These are phyloP conservation scores for Rubus parviflorus DNA, from an alignment of 306 rosid genomes.

Conservation along the genomic window DNA sequence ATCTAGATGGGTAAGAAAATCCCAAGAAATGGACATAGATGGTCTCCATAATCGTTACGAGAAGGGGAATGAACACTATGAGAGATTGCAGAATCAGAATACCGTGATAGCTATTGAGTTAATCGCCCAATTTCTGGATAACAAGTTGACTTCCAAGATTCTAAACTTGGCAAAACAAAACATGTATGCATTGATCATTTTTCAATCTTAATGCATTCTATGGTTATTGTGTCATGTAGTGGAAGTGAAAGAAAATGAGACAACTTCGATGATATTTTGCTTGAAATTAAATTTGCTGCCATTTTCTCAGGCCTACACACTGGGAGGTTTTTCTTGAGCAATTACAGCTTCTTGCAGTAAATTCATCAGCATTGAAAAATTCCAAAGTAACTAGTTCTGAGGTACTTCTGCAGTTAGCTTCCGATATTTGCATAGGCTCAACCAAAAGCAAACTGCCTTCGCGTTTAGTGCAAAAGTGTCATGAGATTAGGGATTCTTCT, in stretches of 20 bases:
- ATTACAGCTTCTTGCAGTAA: constrained; percentile 58
- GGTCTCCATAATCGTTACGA: constrained; percentile 39
- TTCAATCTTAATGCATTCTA: constrained; percentile 1
- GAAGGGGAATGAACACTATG: constrained; percentile 49
- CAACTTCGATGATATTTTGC: constrained; percentile 4
- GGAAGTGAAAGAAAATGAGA: constrained; percentile 14
- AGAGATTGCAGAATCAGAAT: constrained; percentile 57
- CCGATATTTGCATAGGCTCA: constrained; percentile 48
- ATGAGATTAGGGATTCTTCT: constrained; percentile 65
- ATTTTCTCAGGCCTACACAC: constrained; percentile 64
- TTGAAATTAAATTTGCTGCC: constrained; percentile 10
- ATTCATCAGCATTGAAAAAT: constrained; percentile 67
- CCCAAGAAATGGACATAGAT: constrained; percentile 79
- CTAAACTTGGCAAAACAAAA: constrained; percentile 70
- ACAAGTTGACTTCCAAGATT: constrained; percentile 58
- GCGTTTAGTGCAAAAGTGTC: constrained; percentile 60
- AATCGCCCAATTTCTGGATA: constrained; percentile 67
- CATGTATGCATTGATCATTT: constrained; percentile 43
- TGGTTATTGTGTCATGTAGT: constrained; percentile 4
- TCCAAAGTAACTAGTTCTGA: constrained; percentile 59
- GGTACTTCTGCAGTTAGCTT: constrained; percentile 53
- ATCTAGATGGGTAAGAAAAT: constrained; percentile 55
- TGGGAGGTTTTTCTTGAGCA: constrained; percentile 64
- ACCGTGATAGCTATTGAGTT: constrained; percentile 65
- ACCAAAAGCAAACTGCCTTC: constrained; percentile 59